A percentile compares a stretch with the other conserved stretches of the same genome.
These are phyloP conservation scores for Nothophytophthora sp. DNA, from an alignment of 352 stramenopile species.

Conservation along the genomic window DNA sequence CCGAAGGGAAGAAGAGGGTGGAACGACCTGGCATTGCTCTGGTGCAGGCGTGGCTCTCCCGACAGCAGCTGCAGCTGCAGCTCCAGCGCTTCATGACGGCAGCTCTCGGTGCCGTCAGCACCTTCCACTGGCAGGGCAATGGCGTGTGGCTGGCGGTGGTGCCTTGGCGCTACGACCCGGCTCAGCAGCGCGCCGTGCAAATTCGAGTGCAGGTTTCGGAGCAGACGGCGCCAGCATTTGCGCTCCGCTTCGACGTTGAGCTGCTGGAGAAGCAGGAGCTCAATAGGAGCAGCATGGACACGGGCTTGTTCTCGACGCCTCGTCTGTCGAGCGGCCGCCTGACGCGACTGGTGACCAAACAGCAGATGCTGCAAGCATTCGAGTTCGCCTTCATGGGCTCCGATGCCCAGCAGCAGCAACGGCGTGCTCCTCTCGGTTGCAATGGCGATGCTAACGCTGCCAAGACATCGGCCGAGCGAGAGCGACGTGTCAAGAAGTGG, in stretches of 20 bases:
- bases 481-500: constrained; percentile 27
- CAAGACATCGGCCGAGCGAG: not conserved
- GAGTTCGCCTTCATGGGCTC: constrained; percentile 25
- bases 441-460: constrained; percentile 11
- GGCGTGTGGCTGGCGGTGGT: constrained; percentile 21
- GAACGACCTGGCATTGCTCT: not conserved
- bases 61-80: no score
- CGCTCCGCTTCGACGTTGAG: constrained; percentile 40
- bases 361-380: constrained; percentile 45
- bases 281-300: constrained; percentile 1
- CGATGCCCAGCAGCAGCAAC: not conserved
- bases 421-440: constrained; percentile 13
- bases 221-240: constrained; percentile 37
- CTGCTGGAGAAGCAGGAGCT: not conserved
- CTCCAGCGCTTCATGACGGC: not conserved
- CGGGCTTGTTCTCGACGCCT: constrained; percentile 1
- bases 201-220: constrained; percentile 35
- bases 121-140: constrained; percentile 23
- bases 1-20: not conserved
- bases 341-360: constrained; percentile 43
- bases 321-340: constrained; percentile 2
- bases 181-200: constrained; percentile 18
- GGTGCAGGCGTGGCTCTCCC: no score
- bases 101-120: constrained; percentile 5
- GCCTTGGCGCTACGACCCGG: constrained; percentile 14